Evolutionary conservation across 2,329 filamentous ascomycete species (phyloP).

Genomic region (Coniochaeta pulveracea): DNA sequence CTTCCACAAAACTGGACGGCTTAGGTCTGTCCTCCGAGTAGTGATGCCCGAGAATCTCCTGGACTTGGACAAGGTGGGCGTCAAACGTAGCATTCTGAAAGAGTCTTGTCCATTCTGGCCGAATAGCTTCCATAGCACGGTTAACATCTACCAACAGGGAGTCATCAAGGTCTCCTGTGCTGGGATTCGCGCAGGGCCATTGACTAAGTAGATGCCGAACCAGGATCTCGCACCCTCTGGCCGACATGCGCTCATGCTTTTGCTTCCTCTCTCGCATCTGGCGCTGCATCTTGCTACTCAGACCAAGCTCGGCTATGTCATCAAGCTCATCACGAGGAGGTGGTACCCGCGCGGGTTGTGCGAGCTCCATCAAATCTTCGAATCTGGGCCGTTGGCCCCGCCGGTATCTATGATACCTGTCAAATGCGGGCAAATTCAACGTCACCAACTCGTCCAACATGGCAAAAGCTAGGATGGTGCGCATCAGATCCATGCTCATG

Average conservation of each 20-base stretch:
- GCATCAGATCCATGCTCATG: conserved; percentile 14
- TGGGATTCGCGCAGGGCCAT: conserved; percentile 30
- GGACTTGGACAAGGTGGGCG: conserved; percentile 28
- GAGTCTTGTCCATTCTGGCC: conserved; percentile 33
- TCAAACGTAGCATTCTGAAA: conserved; percentile 35
- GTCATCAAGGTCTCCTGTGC: conserved; percentile 11
- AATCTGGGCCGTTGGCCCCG: conserved; percentile 16
- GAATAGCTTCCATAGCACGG: conserved; percentile 25
- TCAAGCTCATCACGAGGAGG: conserved; percentile 16
- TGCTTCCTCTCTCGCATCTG: conserved; percentile 18
- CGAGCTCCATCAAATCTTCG: conserved; percentile 11
- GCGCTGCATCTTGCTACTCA: conserved; percentile 17
- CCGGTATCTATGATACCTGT: conserved; percentile 17
- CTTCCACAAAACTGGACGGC: too few species aligned
- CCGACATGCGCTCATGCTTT: conserved; percentile 17
- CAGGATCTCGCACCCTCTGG: conserved; percentile 23
- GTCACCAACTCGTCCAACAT: background rate
- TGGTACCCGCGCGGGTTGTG: conserved; percentile 17
- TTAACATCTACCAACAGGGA: conserved; percentile 22
- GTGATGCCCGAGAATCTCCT: conserved; percentile 24
- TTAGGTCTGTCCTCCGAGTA: conserved; percentile 13
- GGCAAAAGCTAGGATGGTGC: conserved; percentile 3
- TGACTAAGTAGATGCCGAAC: conserved; percentile 27
- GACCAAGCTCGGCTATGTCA: conserved; percentile 9
- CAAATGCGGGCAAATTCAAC: background rate